Base-by-base conservation (phyloP, 1,284 basidiomycete genomes). In the Moesziomyces antarcticus region DNA sequence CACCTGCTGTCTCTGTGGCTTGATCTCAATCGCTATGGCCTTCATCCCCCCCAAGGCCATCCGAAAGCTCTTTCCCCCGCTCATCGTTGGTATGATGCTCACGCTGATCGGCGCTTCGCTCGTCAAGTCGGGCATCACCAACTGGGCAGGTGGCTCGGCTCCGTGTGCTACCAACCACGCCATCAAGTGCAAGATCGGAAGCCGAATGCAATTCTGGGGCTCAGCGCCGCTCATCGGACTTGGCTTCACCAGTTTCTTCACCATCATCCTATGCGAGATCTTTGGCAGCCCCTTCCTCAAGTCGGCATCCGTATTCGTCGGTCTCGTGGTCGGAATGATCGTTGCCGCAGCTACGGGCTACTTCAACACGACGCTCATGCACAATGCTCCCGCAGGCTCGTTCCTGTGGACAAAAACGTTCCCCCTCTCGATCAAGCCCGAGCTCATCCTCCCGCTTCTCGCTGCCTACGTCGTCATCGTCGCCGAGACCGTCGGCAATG, bases 231-330 rank as follows among this genome's bases (percentile, higher is more conserved):
- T 71, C 14, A 74, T 74, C 33, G 71, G 71, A 1, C 55, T 74
- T 5, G 71, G 71, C 30, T 74, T 73, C 41, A 56, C 63, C 40
- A 56, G 49, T 4, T 73, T 73, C 30, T 25, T 51, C 30, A 67
- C 63, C 44, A 73, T 68, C 51, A 73, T 75, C 47, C 30, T 73
- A 1, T 60, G 60, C 41, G 72, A 75, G 51, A 51, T 72, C 13
- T 74, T 75, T 13, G 72, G 72, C 44, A 65, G 68, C 22, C 70
- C 72, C 8, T 75, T 75, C 45, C 46, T 75, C 35, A 75, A 74
- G 27, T 60, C 52, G 5, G 67, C 72, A 13, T 73, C 70, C 4
- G 72, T 75, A 14, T 64, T 75, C 16, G 48, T 56, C 14, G 72
- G 72, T 42, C 50, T 75, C 13, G 43, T 75, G 25, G 56, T 74